Evolutionary conservation across 495 filamentous ascomycete genomes (phyloP), one percentile per base, ranked within the genome.

Genomic region (Aspergillus incahuasiensis): DNA sequence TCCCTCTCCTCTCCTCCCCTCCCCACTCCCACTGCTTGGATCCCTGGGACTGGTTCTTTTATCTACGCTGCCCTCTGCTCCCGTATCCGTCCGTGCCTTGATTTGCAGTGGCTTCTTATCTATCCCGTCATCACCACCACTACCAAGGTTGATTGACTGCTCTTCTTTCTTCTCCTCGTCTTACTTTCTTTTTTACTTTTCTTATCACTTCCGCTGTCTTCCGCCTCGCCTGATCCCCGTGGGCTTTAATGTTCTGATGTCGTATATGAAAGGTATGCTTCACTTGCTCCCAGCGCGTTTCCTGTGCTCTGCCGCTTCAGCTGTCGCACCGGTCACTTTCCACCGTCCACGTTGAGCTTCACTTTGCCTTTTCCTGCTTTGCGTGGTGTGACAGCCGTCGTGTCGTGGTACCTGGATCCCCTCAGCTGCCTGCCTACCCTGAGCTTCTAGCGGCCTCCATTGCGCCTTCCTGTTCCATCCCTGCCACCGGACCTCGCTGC

Each of bases 201-300:
- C 22, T 44, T 13, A 7, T 44, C 20, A 9, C 32, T 18, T 38
- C 47, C 42, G 43, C 35, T 44, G 28, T 20, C 46, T 30, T 48
- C 28, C 28, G 47, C 41, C 43, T 32, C 47, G 20, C 40, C 21
- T 24, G 40, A 24, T 22, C 20, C 15, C 28, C 38, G 35, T 15
- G 18, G n/a, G 38, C 40, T 54, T 60, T 61, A 57, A 64, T 64
- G 62, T 64, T 54, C 60, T 59, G 58, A 64, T 64, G 62, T 64
- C 58, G 55, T 61, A 43, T 55, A 32, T 30, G 34, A 51, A 58
- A 58, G 62, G 62, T 64, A 61, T 38, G 62, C 34, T 40, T 24
- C 34, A 34, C 30, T 38, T 35, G 24, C 7, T 20, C 46, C 6
- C 15, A 41, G 45, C 28, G 30, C 39, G 42, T 35, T 52, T 22